Evolutionary conservation across 208 protist genomes (phyloP), one percentile per base, ranked within the genome.

Genomic region (Acanthamoeba quina): DNA sequence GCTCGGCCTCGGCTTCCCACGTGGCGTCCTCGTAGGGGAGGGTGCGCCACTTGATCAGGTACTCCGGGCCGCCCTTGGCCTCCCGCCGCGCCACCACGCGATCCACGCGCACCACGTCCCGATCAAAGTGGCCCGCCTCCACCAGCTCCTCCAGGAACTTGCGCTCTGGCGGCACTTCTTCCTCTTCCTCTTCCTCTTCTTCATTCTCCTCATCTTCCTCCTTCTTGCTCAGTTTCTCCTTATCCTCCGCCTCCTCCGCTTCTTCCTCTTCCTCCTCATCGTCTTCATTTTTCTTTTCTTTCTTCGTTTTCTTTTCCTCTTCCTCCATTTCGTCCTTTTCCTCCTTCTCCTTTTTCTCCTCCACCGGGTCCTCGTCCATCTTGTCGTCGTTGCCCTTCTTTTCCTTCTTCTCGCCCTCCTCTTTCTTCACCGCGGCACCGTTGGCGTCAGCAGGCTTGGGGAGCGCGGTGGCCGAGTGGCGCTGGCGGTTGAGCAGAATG

Each of bases 21-120:
- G 96, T 97, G 5, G 66, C 64, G 56, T 97, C 86, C 26, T 78
- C 72, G 74, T 97, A 97, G 29, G 52, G 44, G 4, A 64, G 41
- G 21, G 44, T 52, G 6, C 90, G 89, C 70, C 72, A 94, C 68
- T 94, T 94, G 90, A 94, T 52, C 24, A 94, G 47, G 47, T 91
- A 91, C 41, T 72, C 26, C 7, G 58, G 5, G 15, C 9, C 49
- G 44, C 29, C 17, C 17, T 54, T 56, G 26, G 37, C 76, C 21
- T 83, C 47, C 10, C 76, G 76, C 19, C 17, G 44, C 44, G 76
- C 76, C 76, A 83, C 76, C 34, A 83, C 47, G 47, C 76, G 76
- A 13, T 83, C 76, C 41, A 56, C 85, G 7, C 47, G 21, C 26
- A 34, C n/a, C 21, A 91, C n/a, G 11, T 62, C 85, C 26, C 37